phyloP scores from a whole-genome alignment of 352 stramenopile species.

The Phytophthora pistaciae region DNA sequence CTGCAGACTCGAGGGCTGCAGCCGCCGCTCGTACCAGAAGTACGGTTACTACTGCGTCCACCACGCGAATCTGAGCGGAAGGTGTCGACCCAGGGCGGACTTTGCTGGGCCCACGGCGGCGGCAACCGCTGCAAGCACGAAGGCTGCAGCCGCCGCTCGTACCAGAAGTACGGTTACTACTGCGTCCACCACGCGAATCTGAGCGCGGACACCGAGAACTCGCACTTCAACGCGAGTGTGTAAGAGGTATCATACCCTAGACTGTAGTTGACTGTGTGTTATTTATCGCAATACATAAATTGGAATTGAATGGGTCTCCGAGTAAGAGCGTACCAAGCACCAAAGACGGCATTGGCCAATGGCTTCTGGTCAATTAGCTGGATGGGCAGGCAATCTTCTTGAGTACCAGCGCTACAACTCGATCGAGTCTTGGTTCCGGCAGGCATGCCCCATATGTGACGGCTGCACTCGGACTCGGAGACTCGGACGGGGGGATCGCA shows the following conservation, averaged over 20 bases:
- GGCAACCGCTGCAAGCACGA: conserved; percentile 66
- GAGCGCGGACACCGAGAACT: conserved; percentile 4
- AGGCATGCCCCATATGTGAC: neutral
- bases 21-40: conserved; percentile 67
- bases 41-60: conserved; percentile 71
- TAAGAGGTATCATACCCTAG: neutral
- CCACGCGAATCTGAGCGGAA: conserved; percentile 47
- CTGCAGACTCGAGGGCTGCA: conserved; percentile 65
- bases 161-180: conserved; percentile 73
- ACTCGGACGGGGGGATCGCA: neutral
- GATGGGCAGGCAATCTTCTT: neutral
- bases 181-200: conserved; percentile 54
- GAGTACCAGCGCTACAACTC: neutral
- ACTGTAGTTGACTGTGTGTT: conserved; percentile 3
- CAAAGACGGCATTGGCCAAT: neutral
- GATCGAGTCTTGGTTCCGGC: neutral
- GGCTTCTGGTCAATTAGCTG: neutral
- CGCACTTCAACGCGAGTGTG: conserved; percentile 4
- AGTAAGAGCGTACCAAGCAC: neutral
- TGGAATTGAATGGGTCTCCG: neutral
- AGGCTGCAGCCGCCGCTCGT: conserved; percentile 63
- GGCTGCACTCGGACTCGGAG: too few species aligned
- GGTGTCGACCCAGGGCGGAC: conserved; percentile 64
- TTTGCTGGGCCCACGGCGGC: conserved; percentile 77
- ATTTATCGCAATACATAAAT: conserved; percentile 20